Conservation (phyloP, 2,329 filamentous ascomycete genomes). For the Aureobasidium zeae region DNA sequence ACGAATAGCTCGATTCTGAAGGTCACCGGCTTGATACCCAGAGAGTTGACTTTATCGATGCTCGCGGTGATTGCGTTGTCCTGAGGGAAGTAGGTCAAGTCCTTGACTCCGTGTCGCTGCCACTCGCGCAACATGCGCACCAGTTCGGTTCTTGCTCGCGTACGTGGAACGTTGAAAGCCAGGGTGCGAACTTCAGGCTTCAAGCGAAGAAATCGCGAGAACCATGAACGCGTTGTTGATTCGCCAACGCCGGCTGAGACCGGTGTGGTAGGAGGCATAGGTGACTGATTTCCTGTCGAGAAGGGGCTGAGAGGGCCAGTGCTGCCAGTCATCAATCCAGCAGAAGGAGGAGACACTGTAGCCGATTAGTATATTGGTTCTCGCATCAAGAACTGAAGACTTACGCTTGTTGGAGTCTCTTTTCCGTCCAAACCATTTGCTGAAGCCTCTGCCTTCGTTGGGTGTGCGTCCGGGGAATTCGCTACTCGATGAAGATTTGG, state of each 20-base stretch:
- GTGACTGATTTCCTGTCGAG: conserved; percentile 19
- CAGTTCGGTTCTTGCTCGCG: conserved; percentile 68
- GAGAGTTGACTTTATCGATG: conserved; percentile 66
- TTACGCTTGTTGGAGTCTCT: conserved; percentile 25
- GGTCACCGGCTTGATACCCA: conserved; percentile 76
- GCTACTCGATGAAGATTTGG: conserved; percentile 28
- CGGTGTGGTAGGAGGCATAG: conserved; percentile 27
- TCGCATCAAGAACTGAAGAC: too few species aligned
- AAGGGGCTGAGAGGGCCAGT: conserved; percentile 4
- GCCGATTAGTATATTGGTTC: too few species aligned
- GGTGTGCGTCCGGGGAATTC: conserved; percentile 39
- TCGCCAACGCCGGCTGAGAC: conserved; percentile 20
- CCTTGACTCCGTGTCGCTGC: conserved; percentile 64
- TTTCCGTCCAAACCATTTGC: conserved; percentile 46
- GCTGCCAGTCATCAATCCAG: not conserved
- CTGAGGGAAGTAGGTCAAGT: conserved; percentile 69
- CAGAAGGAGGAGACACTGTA: conserved; percentile 16
- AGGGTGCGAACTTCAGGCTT: conserved; percentile 70
- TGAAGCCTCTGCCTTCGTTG: conserved; percentile 34
- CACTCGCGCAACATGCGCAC: conserved; percentile 67
- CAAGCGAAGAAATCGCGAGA: conserved; percentile 79
- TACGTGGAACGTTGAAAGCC: conserved; percentile 64
- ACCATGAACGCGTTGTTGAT: conserved; percentile 60
- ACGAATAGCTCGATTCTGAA: conserved; percentile 84
- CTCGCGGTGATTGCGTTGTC: conserved; percentile 71